Evolutionary conservation across 331 rosid genomes (phyloP).

Genomic region (Erythrophleum ivorense): DNA sequence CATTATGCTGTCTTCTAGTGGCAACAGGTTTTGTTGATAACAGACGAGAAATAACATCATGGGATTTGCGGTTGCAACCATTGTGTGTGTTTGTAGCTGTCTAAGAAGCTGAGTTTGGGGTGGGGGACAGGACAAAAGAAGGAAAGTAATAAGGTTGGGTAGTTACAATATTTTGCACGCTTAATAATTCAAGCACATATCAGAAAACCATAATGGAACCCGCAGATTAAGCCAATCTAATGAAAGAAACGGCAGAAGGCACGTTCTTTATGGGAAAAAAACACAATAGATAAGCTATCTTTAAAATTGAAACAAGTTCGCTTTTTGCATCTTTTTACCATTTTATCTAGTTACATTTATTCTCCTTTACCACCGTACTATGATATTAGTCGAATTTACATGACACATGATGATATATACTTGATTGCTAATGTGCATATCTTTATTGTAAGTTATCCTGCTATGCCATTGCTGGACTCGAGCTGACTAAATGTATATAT

Average conservation of each 20-base stretch:
- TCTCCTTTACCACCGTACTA: not conserved
- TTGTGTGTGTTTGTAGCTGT: not conserved
- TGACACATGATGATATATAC: too few relatives aligned
- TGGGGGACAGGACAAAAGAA: too few relatives aligned
- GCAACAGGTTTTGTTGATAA: not conserved
- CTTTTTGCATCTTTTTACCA: too few relatives aligned
- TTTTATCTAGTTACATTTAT: not conserved
- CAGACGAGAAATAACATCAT: not conserved
- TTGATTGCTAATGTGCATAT: not conserved
- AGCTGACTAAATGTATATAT: too few relatives aligned
- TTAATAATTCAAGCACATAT: slow-evolving; percentile 53
- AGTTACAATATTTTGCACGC: not conserved
- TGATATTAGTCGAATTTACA: not conserved
- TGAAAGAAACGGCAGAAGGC: slow-evolving; percentile 60
- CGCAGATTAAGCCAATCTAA: slow-evolving; percentile 53
- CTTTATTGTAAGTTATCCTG: not conserved
- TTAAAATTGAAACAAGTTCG: not conserved
- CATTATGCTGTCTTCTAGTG: not conserved
- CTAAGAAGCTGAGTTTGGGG: not conserved
- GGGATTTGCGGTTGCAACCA: not conserved
- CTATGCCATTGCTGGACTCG: not conserved
- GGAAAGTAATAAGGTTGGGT: not conserved
- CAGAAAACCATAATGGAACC: slow-evolving; percentile 60
- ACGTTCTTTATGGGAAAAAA: too few relatives aligned
- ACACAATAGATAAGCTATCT: too few relatives aligned